Evolutionary conservation across 1,139 yeast species (phyloP).

Genomic region (Zhuliangozyma parablackwelliae): DNA sequence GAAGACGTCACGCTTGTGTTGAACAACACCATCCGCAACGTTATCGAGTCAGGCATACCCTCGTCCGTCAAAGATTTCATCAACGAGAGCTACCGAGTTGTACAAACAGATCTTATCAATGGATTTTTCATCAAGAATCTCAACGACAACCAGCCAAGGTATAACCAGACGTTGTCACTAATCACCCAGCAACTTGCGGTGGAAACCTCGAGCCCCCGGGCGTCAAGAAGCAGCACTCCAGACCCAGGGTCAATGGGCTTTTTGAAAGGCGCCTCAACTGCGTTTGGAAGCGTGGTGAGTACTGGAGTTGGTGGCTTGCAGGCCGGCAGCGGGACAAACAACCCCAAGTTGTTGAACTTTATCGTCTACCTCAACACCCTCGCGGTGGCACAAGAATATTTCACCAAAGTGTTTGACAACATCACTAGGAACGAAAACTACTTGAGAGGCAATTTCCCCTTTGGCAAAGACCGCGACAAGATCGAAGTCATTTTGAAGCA

Average conservation of each 20-base stretch:
- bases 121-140: conserved; percentile 48
- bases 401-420: conserved; percentile 43
- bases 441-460: conserved; percentile 47
- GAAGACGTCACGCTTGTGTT: conserved; percentile 80
- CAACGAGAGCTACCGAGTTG: conserved; percentile 24
- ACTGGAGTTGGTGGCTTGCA: conserved; percentile 18
- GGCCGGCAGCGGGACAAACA: conserved; percentile 15
- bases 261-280: conserved; percentile 44
- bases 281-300: conserved; percentile 42
- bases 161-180: conserved; percentile 36
- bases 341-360: conserved; percentile 41
- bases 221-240: conserved; percentile 33
- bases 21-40: conserved; percentile 58
- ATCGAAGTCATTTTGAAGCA: conserved; percentile 36
- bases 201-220: conserved; percentile 18
- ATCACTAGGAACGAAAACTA: conserved; percentile 19
- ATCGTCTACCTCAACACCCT: conserved; percentile 60
- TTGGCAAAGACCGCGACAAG: conserved; percentile 47
- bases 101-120: conserved; percentile 35
- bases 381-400: conserved; percentile 53
- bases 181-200: conserved; percentile 15
- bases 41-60: conserved; percentile 59
- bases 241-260: conserved; percentile 32
- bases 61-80: conserved; percentile 50
- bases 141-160: conserved; percentile 52